Evolutionary conservation across 257 asterid species (phyloP).

Genomic region (Nicotiana sylvestris): DNA sequence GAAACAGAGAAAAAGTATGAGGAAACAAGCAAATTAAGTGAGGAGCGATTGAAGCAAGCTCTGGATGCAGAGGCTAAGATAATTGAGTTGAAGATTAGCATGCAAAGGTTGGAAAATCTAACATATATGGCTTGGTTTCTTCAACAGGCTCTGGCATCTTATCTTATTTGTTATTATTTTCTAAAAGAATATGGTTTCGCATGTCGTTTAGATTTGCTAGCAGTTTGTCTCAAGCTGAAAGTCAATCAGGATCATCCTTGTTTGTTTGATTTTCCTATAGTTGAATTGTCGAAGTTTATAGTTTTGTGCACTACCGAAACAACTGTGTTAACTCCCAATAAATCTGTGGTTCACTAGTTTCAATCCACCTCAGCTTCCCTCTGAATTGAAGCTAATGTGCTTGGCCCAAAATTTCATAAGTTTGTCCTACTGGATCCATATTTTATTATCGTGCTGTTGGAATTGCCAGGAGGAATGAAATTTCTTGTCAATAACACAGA

Average conservation of each 20-base stretch:
- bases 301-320: background rate
- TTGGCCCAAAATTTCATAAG: background rate
- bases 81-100: constrained; percentile 59
- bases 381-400: background rate
- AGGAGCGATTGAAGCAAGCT: constrained; percentile 65
- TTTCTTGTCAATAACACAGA: background rate
- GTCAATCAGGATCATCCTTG: background rate
- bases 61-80: constrained; percentile 70
- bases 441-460: background rate
- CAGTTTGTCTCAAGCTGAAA: background rate
- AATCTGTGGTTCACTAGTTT: background rate
- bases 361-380: background rate
- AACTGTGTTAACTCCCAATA: background rate
- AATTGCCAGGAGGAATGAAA: background rate
- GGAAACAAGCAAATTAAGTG: constrained; percentile 55
- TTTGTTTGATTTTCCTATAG: background rate
- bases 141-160: background rate
- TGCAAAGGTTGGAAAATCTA: constrained; percentile 51
- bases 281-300: background rate
- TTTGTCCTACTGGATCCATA: background rate
- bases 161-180: background rate
- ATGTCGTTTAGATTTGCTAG: background rate
- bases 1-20: constrained; percentile 68
- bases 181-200: background rate
- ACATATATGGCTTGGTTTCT: background rate